Evolutionary conservation across 2,329 filamentous ascomycete genomes (phyloP).

Genomic region (Aureobasidium sp.): DNA sequence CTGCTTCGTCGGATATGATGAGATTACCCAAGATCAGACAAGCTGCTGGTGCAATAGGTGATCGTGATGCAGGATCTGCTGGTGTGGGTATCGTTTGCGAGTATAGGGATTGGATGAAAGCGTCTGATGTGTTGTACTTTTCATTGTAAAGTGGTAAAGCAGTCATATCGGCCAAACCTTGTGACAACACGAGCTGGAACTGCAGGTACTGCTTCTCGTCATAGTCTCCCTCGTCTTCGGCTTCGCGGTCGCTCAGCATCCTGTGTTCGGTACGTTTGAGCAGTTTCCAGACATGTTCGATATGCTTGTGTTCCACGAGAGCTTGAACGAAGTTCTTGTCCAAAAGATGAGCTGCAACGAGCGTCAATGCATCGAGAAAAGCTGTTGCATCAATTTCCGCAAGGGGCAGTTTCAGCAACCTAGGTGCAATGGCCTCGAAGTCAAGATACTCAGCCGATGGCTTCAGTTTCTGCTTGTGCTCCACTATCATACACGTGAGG

Average conservation of each 20-base stretch:
- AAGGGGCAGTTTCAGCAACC: slow-evolving; percentile 7
- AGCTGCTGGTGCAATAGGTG: slow-evolving; percentile 5
- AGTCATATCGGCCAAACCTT: slow-evolving; percentile 10
- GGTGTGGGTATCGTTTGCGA: not conserved
- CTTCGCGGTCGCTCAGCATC: not conserved
- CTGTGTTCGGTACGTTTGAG: slow-evolving; percentile 8
- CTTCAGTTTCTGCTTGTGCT: slow-evolving; percentile 1
- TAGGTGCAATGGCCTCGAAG: not conserved
- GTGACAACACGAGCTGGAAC: slow-evolving; percentile 5
- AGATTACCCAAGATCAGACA: slow-evolving; percentile 14
- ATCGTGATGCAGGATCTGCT: not conserved
- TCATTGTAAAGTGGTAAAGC: slow-evolving; percentile 6
- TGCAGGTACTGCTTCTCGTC: slow-evolving; percentile 11
- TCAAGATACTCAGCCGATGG: not conserved
- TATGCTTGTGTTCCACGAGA: not conserved
- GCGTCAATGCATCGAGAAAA: slow-evolving; percentile 12
- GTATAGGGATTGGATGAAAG: slow-evolving; percentile 10
- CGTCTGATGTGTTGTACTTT: not conserved
- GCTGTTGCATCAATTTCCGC: slow-evolving; percentile 11
- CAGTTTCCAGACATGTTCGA: slow-evolving; percentile 11
- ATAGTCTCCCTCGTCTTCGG: not conserved
- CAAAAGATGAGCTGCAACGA: slow-evolving; percentile 10
- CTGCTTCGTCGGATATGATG: slow-evolving; percentile 3
- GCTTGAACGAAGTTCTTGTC: slow-evolving; percentile 10
- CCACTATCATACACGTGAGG: slow-evolving; percentile 1